These are phyloP conservation scores for Kodamaea lidongshanica DNA, from an alignment of 805 yeast genomes.

Conservation along the genomic window DNA sequence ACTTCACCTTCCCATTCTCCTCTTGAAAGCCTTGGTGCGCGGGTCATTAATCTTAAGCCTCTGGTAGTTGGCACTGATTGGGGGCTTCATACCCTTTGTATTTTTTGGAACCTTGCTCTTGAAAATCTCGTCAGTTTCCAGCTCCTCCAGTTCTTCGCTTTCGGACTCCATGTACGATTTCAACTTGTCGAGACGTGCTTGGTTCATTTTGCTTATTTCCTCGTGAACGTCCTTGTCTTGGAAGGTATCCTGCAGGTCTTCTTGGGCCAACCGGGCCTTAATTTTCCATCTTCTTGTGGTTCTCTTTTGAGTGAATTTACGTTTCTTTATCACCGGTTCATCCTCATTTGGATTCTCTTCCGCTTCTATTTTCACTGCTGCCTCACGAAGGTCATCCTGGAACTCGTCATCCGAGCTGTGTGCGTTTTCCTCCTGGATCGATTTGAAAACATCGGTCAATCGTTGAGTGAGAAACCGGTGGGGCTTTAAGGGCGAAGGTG, in stretches of 20 bases:
- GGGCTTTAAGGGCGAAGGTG: slow-evolving; percentile 43
- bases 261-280: slow-evolving; percentile 29
- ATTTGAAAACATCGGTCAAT: slow-evolving; percentile 41
- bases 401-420: slow-evolving; percentile 13
- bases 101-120: slow-evolving; percentile 17
- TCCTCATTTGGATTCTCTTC: slow-evolving; percentile 5
- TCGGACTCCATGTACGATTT: slow-evolving; percentile 18
- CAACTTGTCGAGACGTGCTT: slow-evolving; percentile 19
- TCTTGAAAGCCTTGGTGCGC: slow-evolving; percentile 34
- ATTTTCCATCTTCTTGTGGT: slow-evolving; percentile 47
- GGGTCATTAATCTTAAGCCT: slow-evolving; percentile 48
- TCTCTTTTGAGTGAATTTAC: slow-evolving; percentile 43
- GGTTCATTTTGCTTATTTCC: slow-evolving; percentile 31
- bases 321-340: slow-evolving; percentile 13
- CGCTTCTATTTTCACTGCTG: slow-evolving; percentile 8
- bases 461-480: slow-evolving; percentile 25
- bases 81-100: slow-evolving; percentile 16
- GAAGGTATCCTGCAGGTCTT: slow-evolving; percentile 22
- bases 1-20: slow-evolving; percentile 20
- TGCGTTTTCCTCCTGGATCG: slow-evolving; percentile 20
- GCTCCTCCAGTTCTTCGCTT: slow-evolving; percentile 12
- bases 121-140: slow-evolving; percentile 14
- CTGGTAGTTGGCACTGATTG: slow-evolving; percentile 45
- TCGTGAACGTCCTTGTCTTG: slow-evolving; percentile 38
- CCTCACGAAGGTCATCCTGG: slow-evolving; percentile 10